These are phyloP conservation scores for Tympanopsis confertula DNA, from an alignment of 2,329 filamentous ascomycete genomes.

Conservation along the genomic window DNA sequence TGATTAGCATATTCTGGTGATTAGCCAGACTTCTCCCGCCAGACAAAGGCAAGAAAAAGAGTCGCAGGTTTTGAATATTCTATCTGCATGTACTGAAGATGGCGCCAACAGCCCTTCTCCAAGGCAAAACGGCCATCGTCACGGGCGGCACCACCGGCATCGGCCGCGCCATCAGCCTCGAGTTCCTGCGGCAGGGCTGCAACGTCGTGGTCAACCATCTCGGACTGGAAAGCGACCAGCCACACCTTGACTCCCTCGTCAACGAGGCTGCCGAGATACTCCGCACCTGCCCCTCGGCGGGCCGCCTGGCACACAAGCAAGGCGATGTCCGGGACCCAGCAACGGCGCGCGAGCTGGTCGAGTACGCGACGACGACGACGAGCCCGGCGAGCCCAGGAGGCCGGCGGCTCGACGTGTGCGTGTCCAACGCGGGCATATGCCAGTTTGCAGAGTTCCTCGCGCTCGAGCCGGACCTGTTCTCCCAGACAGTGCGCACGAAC, in stretches of 20 bases:
- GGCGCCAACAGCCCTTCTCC: slow-evolving; percentile 22
- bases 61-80: no score
- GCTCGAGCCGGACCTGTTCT: background rate
- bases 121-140: slow-evolving; percentile 50
- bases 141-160: slow-evolving; percentile 59
- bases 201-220: slow-evolving; percentile 53
- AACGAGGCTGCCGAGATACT: slow-evolving; percentile 21
- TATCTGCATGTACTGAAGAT: slow-evolving; percentile 2
- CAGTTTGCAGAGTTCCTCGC: slow-evolving; percentile 56
- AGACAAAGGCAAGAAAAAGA: no score
- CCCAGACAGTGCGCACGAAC: slow-evolving; percentile 29
- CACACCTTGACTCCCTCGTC: slow-evolving; percentile 15
- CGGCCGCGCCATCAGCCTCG: slow-evolving; percentile 56
- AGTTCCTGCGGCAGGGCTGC: slow-evolving; percentile 52
- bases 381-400: slow-evolving; percentile 30
- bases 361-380: slow-evolving; percentile 38
- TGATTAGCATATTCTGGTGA: no score
- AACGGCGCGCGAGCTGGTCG: slow-evolving; percentile 38
- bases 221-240: slow-evolving; percentile 20
- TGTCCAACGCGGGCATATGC: slow-evolving; percentile 58
- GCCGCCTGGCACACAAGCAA: slow-evolving; percentile 39
- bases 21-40: no score
- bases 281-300: slow-evolving; percentile 24
- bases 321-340: slow-evolving; percentile 56
- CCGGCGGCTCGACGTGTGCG: slow-evolving; percentile 41